Evolutionary conservation across 805 yeast genomes (phyloP).

Genomic region (Ogataea zsoltii): DNA sequence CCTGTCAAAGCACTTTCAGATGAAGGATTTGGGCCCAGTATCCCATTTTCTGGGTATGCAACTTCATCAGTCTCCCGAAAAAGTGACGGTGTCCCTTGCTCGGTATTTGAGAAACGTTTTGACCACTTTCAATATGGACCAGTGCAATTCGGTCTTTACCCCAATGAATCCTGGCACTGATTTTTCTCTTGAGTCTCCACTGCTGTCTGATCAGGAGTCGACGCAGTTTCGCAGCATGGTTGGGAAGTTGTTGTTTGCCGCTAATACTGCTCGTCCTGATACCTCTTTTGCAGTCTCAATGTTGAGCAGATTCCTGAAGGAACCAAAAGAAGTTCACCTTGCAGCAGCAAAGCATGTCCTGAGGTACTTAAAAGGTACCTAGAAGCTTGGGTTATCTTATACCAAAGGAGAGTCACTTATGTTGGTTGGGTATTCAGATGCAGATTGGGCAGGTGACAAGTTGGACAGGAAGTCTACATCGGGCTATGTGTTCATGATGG

Average conservation of each 20-base stretch:
- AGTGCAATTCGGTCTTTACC: background rate
- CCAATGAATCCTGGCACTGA: background rate
- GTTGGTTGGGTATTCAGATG: slow-evolving; percentile 16
- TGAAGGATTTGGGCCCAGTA: slow-evolving; percentile 5
- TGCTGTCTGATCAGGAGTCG: background rate
- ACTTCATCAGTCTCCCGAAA: background rate
- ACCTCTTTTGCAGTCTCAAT: slow-evolving; percentile 1
- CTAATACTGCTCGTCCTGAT: slow-evolving; percentile 8
- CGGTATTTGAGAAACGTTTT: background rate
- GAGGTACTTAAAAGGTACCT: slow-evolving; percentile 18
- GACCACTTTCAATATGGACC: background rate
- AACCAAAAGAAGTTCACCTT: slow-evolving; percentile 5
- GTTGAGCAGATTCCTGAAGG: slow-evolving; percentile 5
- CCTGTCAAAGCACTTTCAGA: background rate
- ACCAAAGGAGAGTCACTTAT: background rate
- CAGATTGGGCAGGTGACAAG: slow-evolving; percentile 16
- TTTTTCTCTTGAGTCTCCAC: background rate
- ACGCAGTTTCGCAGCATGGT: slow-evolving; percentile 13
- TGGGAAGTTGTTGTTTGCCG: slow-evolving; percentile 13
- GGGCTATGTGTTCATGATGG: slow-evolving; percentile 10
- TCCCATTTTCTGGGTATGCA: slow-evolving; percentile 4
- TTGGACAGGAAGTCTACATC: slow-evolving; percentile 13
- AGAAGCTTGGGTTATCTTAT: slow-evolving; percentile 1
- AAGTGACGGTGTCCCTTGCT: background rate
- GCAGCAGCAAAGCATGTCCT: slow-evolving; percentile 10